Conservation (phyloP, 768 basidiomycete species). For the Holtermannia corniformis region DNA sequence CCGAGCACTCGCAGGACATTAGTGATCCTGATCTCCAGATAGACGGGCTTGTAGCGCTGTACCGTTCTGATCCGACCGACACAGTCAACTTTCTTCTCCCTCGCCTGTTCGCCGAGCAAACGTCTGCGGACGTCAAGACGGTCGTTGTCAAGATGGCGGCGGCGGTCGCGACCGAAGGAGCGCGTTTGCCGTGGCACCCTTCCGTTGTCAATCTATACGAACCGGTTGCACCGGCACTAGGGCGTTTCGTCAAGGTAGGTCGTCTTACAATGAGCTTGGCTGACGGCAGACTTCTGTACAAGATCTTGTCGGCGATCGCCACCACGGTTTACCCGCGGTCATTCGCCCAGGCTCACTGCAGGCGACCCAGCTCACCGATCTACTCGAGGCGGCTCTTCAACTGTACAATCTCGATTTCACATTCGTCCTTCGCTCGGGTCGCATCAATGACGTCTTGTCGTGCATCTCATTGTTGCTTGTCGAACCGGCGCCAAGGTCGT, state of each 20-base stretch:
- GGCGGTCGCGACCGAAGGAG: slow-evolving; percentile 59
- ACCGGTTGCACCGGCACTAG: slow-evolving; percentile 5
- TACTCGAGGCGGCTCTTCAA: no score
- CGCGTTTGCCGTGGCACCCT: slow-evolving; percentile 23
- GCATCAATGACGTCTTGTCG: background rate
- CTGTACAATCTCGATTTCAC: no score
- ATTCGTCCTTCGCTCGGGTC: background rate
- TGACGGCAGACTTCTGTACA: background rate
- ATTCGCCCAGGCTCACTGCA: no score
- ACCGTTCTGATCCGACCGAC: slow-evolving; percentile 57
- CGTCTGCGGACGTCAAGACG: slow-evolving; percentile 71
- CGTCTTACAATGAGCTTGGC: background rate
- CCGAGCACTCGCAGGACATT: slow-evolving; percentile 56
- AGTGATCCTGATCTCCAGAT: slow-evolving; percentile 67
- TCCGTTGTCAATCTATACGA: slow-evolving; percentile 2
- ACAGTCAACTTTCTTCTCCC: slow-evolving; percentile 56
- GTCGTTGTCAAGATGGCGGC: slow-evolving; percentile 64
- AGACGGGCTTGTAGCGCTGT: slow-evolving; percentile 63
- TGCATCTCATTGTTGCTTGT: background rate
- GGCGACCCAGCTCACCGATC: no score
- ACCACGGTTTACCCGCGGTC: no score
- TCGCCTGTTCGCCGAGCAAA: slow-evolving; percentile 62
- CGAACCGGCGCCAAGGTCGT: background rate
- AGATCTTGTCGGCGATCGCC: background rate
- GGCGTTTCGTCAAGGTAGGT: slow-evolving; percentile 22